A percentile compares a stretch with the other conserved stretches of the same genome.
These are phyloP conservation scores for Pyrenopolyporus hunteri DNA, from an alignment of 495 filamentous ascomycete species.

Conservation along the genomic window DNA sequence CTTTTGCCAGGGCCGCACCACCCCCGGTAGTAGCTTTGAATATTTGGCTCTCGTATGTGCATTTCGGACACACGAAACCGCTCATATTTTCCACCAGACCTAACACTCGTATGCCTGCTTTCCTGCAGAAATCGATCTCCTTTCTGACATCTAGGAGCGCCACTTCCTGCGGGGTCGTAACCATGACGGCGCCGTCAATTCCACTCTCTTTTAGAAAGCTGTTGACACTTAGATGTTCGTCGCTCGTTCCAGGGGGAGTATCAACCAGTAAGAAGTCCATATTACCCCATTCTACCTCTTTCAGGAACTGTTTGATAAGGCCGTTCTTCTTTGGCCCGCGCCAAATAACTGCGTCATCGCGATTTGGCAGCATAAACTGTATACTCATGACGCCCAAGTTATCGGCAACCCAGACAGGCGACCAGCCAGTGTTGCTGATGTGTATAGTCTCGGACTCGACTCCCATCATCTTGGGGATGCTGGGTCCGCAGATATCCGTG, in stretches of 20 bases:
- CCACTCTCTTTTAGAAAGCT: constrained; percentile 83
- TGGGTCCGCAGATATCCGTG: constrained; percentile 93
- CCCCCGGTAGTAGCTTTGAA: constrained; percentile 93
- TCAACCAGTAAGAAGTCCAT: constrained; percentile 92
- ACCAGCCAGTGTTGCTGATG: constrained; percentile 79
- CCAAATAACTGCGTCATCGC: constrained; percentile 96
- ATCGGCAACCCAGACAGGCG: constrained; percentile 89
- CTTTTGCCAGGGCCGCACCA: constrained; percentile 75
- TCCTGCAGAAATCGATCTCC: constrained; percentile 95
- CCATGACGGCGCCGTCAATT: constrained; percentile 89
- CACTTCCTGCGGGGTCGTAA: constrained; percentile 97
- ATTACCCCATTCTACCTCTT: constrained; percentile 97
- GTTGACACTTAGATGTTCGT: constrained; percentile 94
- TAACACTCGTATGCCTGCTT: constrained; percentile 86
- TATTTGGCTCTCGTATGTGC: constrained; percentile 79
- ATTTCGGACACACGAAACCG: constrained; percentile 92
- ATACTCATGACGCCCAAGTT: constrained; percentile 95
- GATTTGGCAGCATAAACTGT: constrained; percentile 94
- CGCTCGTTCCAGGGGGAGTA: constrained; percentile 91
- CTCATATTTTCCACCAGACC: constrained; percentile 98
- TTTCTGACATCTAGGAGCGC: constrained; percentile 89
- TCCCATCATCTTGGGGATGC: constrained; percentile 97
- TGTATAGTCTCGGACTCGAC: constrained; percentile 93
- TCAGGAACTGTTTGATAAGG: constrained; percentile 94
- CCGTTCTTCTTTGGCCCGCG: constrained; percentile 98